Conservation (phyloP, 768 basidiomycete genomes). For the Pulveroboletus sp. region DNA sequence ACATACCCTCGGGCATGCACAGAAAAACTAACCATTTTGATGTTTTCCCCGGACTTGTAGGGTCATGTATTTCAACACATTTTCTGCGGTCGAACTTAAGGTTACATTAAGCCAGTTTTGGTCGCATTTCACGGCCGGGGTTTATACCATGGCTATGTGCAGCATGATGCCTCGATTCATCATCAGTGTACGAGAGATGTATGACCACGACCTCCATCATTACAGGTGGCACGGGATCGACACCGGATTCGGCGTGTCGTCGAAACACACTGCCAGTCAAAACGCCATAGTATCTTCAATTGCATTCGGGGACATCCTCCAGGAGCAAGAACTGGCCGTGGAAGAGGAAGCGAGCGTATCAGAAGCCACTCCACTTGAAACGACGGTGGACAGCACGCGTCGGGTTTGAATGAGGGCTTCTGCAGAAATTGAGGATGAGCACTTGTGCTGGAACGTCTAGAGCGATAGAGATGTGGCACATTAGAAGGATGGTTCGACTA, state of each 20-base stretch:
- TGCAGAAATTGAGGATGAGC: not conserved
- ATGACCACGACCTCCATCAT: not conserved
- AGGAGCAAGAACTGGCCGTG: not conserved
- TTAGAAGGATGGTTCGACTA: not conserved
- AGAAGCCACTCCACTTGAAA: not conserved
- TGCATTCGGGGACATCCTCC: not conserved
- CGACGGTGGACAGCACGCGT: not conserved
- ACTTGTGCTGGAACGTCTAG: not conserved
- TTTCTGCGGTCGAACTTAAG: not conserved
- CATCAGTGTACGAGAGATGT: constrained; percentile 4
- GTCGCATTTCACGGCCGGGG: not conserved
- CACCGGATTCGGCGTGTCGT: constrained; percentile 1
- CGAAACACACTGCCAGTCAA: not conserved
- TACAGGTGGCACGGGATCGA: not conserved
- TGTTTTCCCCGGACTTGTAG: not conserved
- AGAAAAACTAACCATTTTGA: not conserved
- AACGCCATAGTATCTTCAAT: not conserved
- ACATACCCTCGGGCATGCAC: too few species aligned
- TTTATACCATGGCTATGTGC: not conserved
- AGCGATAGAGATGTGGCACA: not conserved
- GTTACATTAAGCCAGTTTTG: accelerated
- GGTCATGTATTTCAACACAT: not conserved
- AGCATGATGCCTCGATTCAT: constrained; percentile 7
- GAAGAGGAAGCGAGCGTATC: not conserved
- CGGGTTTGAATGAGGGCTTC: not conserved